These are phyloP conservation scores for Alternaria angustiovoidea DNA, from an alignment of 2,329 filamentous ascomycete genomes.

Conservation along the genomic window DNA sequence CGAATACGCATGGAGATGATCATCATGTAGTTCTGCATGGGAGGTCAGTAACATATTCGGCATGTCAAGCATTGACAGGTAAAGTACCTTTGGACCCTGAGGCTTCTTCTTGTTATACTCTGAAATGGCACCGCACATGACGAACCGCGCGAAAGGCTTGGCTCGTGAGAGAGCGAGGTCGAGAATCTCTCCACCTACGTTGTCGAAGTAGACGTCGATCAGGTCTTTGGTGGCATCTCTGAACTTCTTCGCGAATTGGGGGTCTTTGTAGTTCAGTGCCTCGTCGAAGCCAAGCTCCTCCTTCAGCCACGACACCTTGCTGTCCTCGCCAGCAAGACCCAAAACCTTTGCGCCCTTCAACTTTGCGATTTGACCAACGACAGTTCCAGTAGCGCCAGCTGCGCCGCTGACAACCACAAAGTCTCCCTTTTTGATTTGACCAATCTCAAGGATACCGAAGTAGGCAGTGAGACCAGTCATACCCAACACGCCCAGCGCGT, in stretches of 20 bases:
- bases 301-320: constrained; percentile 64
- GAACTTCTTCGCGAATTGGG: constrained; percentile 59
- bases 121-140: constrained; percentile 57
- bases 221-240: constrained; percentile 56
- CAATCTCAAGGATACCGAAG: constrained; percentile 75
- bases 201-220: constrained; percentile 63
- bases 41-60: constrained; percentile 11
- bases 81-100: constrained; percentile 60
- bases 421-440: constrained; percentile 72
- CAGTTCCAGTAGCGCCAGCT: constrained; percentile 78
- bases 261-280: constrained; percentile 64
- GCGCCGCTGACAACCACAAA: constrained; percentile 81
- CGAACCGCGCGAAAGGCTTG: constrained; percentile 53
- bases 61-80: too few species aligned
- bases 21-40: constrained; percentile 53
- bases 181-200: constrained; percentile 60
- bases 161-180: constrained; percentile 56
- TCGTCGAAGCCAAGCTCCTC: constrained; percentile 62
- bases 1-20: constrained; percentile 55
- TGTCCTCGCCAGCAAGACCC: constrained; percentile 62
- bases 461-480: constrained; percentile 78
- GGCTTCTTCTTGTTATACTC: constrained; percentile 54
- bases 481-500: constrained; percentile 63
- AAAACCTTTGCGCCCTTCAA: constrained; percentile 66
- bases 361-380: constrained; percentile 81